Percentiles rank a stretch among this genome's conserved stretches.
phyloP scores from a whole-genome alignment of 768 basidiomycete genomes.

The Psilocybe sp. region DNA sequence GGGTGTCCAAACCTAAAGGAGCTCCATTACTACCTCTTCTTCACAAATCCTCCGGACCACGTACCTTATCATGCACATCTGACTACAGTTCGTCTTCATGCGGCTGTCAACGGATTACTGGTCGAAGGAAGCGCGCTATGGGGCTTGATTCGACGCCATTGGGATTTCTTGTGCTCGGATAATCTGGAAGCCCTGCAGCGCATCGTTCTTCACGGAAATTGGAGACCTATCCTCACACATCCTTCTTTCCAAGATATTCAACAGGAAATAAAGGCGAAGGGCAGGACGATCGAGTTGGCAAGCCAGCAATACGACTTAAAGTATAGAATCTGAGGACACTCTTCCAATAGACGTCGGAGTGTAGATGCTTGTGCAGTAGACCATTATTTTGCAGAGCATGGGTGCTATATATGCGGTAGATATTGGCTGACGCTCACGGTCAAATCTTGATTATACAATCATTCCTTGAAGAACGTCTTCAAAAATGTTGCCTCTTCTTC shows the following conservation, averaged over 20 bases:
- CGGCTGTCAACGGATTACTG: conserved; percentile 42
- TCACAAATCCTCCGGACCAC: conserved; percentile 33
- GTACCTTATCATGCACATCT: conserved; percentile 29
- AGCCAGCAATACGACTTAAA: no score
- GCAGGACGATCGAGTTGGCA: conserved; percentile 23
- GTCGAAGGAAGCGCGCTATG: conserved; percentile 32
- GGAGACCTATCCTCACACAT: conserved; percentile 38
- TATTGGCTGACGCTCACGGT: background rate
- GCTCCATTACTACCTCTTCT: conserved; percentile 57
- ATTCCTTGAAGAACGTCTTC: conserved; percentile 43
- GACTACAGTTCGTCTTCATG: conserved; percentile 48
- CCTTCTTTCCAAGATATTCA: conserved; percentile 31
- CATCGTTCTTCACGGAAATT: conserved; percentile 52
- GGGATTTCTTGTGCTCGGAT: conserved; percentile 37
- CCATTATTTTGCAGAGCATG: no score
- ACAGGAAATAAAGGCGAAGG: conserved; percentile 29
- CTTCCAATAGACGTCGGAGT: no score
- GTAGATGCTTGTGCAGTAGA: no score
- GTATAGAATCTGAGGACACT: no score
- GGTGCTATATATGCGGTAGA: background rate
- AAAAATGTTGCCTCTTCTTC: conserved; percentile 75
- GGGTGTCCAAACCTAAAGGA: conserved; percentile 43
- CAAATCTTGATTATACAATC: background rate
- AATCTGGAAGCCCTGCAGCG: conserved; percentile 43
- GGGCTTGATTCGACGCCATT: conserved; percentile 44